Base-by-base conservation (phyloP, 768 basidiomycete genomes). In the Mycena floridula region DNA sequence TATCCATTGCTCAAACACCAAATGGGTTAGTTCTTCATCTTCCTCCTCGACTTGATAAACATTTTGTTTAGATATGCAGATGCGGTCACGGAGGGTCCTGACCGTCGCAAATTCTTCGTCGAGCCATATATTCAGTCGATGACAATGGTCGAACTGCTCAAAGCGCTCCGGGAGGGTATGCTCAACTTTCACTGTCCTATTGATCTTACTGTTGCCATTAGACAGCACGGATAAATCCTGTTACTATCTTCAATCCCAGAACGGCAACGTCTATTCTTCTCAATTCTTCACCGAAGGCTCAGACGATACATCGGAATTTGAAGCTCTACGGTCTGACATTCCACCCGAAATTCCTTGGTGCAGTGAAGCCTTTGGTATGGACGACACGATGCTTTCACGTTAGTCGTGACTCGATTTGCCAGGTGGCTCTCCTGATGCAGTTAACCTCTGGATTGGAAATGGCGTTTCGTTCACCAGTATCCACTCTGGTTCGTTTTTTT, bases 361-460 rank as follows among this genome's bases (percentile, higher is more conserved):
- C 55, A 79, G 72, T 36, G 81, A 85, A 51, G 89, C 87, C 7
- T 65, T 92, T 25, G 89, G 90, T 92, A 54, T 32, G 73, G 62
- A 8, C 12, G 42, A 21, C 18, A 15, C 28, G 11, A 32, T 32
- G 28, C 28, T 16, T 16, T 9, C 3, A 22, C 32, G 35, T 37
- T 44, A 15, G 8, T 9, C 25, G 16, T 5, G n/a, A 12, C 12
- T 9, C 32, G 11, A 12, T 18, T 45, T 25, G 36, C 23, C 44
- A 84, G 86, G 74, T 27, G 70, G 65, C 51, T 52, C 66, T 15
- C 89, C 93, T 0, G 94, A 97, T 55, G 93, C 91, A 5, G 90
- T 91, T 3, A 96, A 96, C 58, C 56, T 97, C 16, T 97, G 93
- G 92, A 88, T 96, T 26, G 93, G 94, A 9, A 74, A 87, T 54